phyloP scores from a whole-genome alignment of 495 filamentous ascomycete genomes.

The Tetracladium setigerum region DNA sequence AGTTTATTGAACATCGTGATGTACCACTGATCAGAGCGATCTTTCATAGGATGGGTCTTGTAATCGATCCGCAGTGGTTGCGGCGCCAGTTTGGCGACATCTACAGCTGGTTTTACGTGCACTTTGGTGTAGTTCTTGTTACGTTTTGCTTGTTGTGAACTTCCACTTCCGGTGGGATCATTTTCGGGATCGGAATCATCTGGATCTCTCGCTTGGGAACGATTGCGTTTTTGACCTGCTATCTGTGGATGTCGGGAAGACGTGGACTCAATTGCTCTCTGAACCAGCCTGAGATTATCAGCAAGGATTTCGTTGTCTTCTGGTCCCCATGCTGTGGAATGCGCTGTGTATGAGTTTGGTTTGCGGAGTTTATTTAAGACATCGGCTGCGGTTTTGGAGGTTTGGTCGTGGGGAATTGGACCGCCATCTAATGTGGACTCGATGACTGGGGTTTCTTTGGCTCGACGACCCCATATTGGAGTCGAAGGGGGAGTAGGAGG shows the following conservation, averaged over 20 bases:
- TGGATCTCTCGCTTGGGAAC: neutral
- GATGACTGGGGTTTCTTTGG: too few species aligned
- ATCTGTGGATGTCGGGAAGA: neutral
- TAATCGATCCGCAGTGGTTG: slow-evolving; percentile 12
- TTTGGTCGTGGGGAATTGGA: too few species aligned
- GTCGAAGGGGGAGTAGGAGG: too few species aligned
- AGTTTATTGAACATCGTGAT: slow-evolving; percentile 5
- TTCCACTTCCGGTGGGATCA: neutral
- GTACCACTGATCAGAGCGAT: slow-evolving; percentile 13
- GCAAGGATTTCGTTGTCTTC: too few species aligned
- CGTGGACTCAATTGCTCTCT: too few species aligned
- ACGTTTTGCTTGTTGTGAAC: neutral
- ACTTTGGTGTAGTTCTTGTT: neutral
- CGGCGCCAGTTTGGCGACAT: slow-evolving; percentile 4
- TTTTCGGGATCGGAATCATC: neutral
- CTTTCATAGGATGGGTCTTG: slow-evolving; percentile 3
- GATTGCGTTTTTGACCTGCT: neutral
- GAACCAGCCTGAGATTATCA: too few species aligned
- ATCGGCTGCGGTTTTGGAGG: too few species aligned
- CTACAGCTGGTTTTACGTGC: neutral
- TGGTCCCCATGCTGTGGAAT: too few species aligned
- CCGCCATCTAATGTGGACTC: too few species aligned
- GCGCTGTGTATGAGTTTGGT: too few species aligned
- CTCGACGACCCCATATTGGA: too few species aligned
- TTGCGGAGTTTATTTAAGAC: too few species aligned